phyloP scores from a whole-genome alignment of 2,329 filamentous ascomycete species.

The Akanthomyces dipterigenus region DNA sequence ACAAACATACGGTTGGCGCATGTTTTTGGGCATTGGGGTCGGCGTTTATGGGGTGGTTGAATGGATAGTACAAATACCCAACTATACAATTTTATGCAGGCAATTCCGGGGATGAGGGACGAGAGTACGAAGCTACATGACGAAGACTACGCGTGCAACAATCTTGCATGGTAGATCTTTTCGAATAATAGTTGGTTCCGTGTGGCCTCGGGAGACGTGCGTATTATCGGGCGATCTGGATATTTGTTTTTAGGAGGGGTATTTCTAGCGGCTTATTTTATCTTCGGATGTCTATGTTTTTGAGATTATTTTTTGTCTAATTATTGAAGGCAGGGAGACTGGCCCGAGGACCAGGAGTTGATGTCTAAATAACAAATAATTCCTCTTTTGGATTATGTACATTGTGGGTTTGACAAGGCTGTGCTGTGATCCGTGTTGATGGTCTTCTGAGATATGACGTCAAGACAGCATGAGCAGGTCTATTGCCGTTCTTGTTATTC shows the following conservation, averaged over 20 bases:
- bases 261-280: not conserved
- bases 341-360: not conserved
- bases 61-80: constrained; percentile 9
- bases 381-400: not conserved
- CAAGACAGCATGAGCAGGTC: not conserved
- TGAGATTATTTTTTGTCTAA: constrained; percentile 11
- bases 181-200: constrained; percentile 5
- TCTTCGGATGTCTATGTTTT: constrained; percentile 8
- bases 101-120: constrained; percentile 5
- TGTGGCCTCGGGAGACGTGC: not conserved
- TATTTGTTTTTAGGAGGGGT: constrained; percentile 1
- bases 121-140: constrained; percentile 10
- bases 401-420: not conserved
- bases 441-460: not conserved
- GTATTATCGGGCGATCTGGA: constrained; percentile 11
- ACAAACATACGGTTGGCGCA: constrained; percentile 5
- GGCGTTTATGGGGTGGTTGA: constrained; percentile 12
- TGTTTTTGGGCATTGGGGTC: not conserved
- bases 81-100: constrained; percentile 8
- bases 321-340: not conserved
- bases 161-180: not conserved
- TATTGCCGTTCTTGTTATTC: not conserved
- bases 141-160: not conserved
- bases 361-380: constrained; percentile 1
- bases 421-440: too few relatives aligned